A percentile compares a stretch with the other conserved stretches of the same genome.
Conservation (phyloP, 108 stramenopile species). For the Nitzschia sp. region DNA sequence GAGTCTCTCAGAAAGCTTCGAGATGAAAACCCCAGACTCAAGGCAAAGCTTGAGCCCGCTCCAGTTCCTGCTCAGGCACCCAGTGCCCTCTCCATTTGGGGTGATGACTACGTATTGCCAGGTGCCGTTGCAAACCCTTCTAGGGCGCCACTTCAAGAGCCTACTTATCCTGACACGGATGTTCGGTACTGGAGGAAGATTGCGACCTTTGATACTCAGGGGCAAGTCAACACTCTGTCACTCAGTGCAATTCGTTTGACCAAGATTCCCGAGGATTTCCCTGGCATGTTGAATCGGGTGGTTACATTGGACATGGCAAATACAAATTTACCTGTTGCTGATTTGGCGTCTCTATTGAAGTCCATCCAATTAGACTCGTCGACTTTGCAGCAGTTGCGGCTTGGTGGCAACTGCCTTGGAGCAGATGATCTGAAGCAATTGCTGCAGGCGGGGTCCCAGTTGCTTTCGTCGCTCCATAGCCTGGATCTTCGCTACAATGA, state of each 20-base stretch:
- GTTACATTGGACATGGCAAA: slow-evolving; percentile 21
- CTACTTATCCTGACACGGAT: slow-evolving; percentile 5
- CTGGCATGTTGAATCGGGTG: background rate
- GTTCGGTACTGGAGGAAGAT: slow-evolving; percentile 26
- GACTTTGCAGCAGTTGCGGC: slow-evolving; percentile 9
- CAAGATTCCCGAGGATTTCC: background rate
- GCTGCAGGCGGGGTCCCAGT: background rate
- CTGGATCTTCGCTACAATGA: slow-evolving; percentile 41
- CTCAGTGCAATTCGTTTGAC: slow-evolving; percentile 11
- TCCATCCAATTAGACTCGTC: background rate
- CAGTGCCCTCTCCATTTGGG: slow-evolving; percentile 19
- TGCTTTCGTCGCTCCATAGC: background rate
- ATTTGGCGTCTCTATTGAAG: background rate
- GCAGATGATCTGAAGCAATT: slow-evolving; percentile 4
- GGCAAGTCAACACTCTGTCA: slow-evolving; percentile 15
- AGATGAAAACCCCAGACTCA: slow-evolving; percentile 12
- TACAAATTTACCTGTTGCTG: slow-evolving; percentile 16
- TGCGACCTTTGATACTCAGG: slow-evolving; percentile 25
- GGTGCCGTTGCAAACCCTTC: slow-evolving; percentile 7
- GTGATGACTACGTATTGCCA: slow-evolving; percentile 21
- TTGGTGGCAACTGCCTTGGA: slow-evolving; percentile 14
- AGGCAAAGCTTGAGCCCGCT: slow-evolving; percentile 10
- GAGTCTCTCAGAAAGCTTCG: background rate
- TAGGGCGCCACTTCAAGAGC: background rate
- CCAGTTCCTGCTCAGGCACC: slow-evolving; percentile 1